Percentiles rank a stretch among this genome's conserved stretches.
These are phyloP conservation scores for Diutina mesorugosa DNA, from an alignment of 1,139 yeast genomes.

Conservation along the genomic window DNA sequence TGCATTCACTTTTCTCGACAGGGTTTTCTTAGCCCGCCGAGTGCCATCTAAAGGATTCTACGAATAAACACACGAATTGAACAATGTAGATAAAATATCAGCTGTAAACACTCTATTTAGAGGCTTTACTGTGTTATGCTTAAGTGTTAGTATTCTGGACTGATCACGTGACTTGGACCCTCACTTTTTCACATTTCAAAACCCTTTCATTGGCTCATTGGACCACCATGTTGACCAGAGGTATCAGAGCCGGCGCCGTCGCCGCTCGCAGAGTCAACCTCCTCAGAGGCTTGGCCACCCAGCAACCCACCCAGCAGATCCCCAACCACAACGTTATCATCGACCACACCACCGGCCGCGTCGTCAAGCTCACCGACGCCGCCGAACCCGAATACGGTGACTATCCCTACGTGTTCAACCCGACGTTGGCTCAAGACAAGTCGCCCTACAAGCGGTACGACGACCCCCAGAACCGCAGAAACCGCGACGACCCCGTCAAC, in stretches of 20 bases:
- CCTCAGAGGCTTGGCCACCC: conserved; percentile 20
- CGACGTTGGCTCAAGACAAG: conserved; percentile 38
- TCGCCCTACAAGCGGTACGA: conserved; percentile 67
- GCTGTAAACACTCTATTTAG: too few species aligned
- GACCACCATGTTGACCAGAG: conserved; percentile 1
- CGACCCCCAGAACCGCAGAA: conserved; percentile 74
- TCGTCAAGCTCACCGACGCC: conserved; percentile 31
- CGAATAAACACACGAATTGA: background rate
- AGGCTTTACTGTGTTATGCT: too few species aligned
- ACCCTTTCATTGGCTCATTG: background rate
- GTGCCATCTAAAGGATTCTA: background rate
- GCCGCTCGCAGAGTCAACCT: conserved; percentile 6
- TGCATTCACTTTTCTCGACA: background rate
- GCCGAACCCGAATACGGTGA: conserved; percentile 32
- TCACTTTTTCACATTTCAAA: background rate
- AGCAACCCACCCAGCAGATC: conserved; percentile 3
- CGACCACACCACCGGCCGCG: conserved; percentile 29
- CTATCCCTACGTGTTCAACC: conserved; percentile 13
- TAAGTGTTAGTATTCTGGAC: background rate
- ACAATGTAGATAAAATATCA: too few species aligned
- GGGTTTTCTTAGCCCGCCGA: background rate
- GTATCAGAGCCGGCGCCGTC: conserved; percentile 6
- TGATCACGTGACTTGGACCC: background rate
- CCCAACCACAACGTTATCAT: conserved; percentile 17
- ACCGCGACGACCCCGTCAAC: conserved; percentile 59